Percentiles rank a stretch among this genome's conserved stretches.
These are phyloP conservation scores for Vitis hybrid DNA, from an alignment of 177 flowering plant species.

Conservation along the genomic window DNA sequence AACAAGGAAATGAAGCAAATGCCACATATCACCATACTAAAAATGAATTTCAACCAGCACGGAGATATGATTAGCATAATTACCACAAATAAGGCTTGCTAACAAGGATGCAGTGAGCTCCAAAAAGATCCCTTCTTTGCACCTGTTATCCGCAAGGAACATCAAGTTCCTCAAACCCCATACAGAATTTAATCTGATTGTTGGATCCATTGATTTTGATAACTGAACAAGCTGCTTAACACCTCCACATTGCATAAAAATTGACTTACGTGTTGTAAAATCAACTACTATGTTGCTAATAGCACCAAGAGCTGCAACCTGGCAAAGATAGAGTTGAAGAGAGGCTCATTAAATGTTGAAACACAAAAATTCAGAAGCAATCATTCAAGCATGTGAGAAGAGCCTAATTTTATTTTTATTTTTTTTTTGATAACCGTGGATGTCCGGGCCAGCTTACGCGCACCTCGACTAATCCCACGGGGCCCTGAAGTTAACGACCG, in stretches of 20 bases:
- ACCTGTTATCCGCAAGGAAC: conserved; percentile 60
- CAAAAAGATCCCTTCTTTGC: conserved; percentile 55
- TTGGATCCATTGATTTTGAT: conserved; percentile 81
- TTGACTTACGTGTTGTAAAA: conserved; percentile 54
- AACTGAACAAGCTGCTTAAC: conserved; percentile 67
- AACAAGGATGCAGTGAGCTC: conserved; percentile 70
- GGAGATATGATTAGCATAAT: conserved; percentile 3
- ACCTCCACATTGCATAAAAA: conserved; percentile 67
- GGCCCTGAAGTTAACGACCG: no score
- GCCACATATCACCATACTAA: not conserved
- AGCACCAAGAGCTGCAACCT: conserved; percentile 92
- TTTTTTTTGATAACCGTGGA: no score
- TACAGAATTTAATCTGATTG: conserved; percentile 62
- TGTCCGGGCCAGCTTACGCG: no score
- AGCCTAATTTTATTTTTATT: no score
- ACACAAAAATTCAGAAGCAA: not conserved
- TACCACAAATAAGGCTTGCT: conserved; percentile 83
- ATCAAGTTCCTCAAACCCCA: conserved; percentile 85
- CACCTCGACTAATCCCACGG: no score
- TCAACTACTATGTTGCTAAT: conserved; percentile 79
- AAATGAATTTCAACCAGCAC: conserved; percentile 4
- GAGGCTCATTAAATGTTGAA: not conserved
- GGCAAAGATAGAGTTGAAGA: conserved; percentile 14
- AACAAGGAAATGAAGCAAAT: no score
- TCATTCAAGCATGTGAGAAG: no score